These are phyloP conservation scores for Metschnikowia hibisci DNA, from an alignment of 805 yeast species.

Conservation along the genomic window DNA sequence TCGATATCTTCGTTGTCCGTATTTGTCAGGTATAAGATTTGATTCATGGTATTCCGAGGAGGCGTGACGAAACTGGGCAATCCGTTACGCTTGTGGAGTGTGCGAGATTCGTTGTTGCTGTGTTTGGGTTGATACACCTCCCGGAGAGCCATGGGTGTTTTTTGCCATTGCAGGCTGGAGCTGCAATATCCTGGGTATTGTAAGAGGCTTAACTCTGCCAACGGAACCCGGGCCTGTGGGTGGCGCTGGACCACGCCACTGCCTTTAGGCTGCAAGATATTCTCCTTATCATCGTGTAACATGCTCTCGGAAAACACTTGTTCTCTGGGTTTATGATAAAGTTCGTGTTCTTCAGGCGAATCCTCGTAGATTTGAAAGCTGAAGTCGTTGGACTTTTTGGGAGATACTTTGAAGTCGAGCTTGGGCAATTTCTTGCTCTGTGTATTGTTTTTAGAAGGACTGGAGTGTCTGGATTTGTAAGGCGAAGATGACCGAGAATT, in stretches of 20 bases:
- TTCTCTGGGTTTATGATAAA: constrained; percentile 11
- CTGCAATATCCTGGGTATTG: constrained; percentile 30
- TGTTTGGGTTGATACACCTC: constrained; percentile 31
- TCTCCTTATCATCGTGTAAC: constrained; percentile 37
- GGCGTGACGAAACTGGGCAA: constrained; percentile 36
- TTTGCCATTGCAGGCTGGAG: constrained; percentile 6
- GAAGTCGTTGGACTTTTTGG: constrained; percentile 1
- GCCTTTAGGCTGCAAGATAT: constrained; percentile 35
- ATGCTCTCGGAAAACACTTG: constrained; percentile 1
- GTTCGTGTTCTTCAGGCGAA: constrained; percentile 11
- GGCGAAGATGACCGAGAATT: constrained; percentile 18
- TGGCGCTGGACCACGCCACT: constrained; percentile 9
- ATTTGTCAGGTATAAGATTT: constrained; percentile 21
- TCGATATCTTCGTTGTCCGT: constrained; percentile 10
- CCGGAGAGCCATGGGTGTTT: constrained; percentile 19
- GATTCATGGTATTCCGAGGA: constrained; percentile 22
- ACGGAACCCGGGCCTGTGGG: constrained; percentile 21
- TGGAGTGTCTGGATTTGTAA: constrained; percentile 12
- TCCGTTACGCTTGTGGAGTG: constrained; percentile 28
- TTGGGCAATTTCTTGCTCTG: constrained; percentile 14
- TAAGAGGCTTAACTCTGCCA: constrained; percentile 26
- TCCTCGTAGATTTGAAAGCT: constrained; percentile 20
- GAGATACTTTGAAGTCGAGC: constrained; percentile 8
- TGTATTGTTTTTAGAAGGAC: constrained; percentile 11
- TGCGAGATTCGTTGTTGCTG: constrained; percentile 23